Conservation (phyloP, 495 filamentous ascomycete species). For the Sphaerosporella brunnea region DNA sequence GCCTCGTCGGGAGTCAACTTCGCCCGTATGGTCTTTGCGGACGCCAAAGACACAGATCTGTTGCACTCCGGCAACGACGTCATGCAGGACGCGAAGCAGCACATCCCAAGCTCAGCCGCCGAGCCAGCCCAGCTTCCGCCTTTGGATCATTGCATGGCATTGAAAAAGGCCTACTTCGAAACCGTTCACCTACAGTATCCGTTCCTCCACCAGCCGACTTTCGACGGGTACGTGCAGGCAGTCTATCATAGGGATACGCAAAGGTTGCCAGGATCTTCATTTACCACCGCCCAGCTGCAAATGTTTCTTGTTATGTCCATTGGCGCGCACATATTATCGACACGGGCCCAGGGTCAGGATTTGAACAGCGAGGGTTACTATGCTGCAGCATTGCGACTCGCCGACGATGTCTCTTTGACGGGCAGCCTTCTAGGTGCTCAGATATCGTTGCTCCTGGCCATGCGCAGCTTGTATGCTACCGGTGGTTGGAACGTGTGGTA, state of each 20-base stretch:
- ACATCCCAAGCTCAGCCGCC: constrained; percentile 8
- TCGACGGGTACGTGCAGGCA: constrained; percentile 21
- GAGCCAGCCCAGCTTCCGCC: constrained; percentile 16
- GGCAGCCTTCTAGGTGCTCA: constrained; percentile 21
- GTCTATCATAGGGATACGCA: constrained; percentile 8
- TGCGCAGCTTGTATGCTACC: constrained; percentile 17
- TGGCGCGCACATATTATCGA: constrained; percentile 18
- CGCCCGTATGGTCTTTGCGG: constrained; percentile 18
- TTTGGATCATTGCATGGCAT: constrained; percentile 13
- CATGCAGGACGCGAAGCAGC: constrained; percentile 5
- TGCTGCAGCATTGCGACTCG: constrained; percentile 16
- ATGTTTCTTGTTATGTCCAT: constrained; percentile 25
- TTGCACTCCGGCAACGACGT: too few relatives aligned
- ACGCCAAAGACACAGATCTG: constrained; percentile 9
- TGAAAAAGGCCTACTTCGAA: constrained; percentile 18
- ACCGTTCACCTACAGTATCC: constrained; percentile 24
- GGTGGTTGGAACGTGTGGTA: constrained; percentile 22
- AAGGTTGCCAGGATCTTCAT: constrained; percentile 14
- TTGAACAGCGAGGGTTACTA: constrained; percentile 25
- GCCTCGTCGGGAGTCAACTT: constrained; percentile 22
- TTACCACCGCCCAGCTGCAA: constrained; percentile 22
- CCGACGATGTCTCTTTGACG: constrained; percentile 20
- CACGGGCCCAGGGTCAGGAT: constrained; percentile 5
- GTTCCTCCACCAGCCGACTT: constrained; percentile 20
- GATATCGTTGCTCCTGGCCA: constrained; percentile 19